A percentile compares a stretch with the other conserved stretches of the same genome.
phyloP scores from a whole-genome alignment of 768 basidiomycete species.

The Tulasnella sp. region DNA sequence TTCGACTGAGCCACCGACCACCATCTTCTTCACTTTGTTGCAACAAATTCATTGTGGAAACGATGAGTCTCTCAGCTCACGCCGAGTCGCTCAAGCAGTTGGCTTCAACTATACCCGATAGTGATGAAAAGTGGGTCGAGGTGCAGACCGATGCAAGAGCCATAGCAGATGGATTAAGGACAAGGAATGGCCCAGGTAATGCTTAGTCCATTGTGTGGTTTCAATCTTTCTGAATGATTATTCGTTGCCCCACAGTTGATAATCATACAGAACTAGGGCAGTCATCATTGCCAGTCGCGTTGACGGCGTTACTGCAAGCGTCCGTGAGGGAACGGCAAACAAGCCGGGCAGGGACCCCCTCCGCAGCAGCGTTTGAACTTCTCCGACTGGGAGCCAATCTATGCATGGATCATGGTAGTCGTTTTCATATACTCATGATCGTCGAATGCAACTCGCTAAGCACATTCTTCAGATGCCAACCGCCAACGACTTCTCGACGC shows the following conservation, averaged over 20 bases:
- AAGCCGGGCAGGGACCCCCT: conserved; percentile 21
- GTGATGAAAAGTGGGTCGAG: conserved; percentile 33
- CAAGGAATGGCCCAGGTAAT: conserved; percentile 41
- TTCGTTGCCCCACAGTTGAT: background rate
- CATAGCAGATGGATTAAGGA: conserved; percentile 50
- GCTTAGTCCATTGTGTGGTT: conserved; percentile 1
- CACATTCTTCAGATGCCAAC: conserved; percentile 49
- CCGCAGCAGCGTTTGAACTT: conserved; percentile 46
- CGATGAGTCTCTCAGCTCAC: too few species aligned
- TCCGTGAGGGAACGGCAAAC: conserved; percentile 38
- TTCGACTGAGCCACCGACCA: too few species aligned
- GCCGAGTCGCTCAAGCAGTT: too few species aligned
- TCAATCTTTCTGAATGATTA: conserved; percentile 16
- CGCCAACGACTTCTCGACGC: conserved; percentile 56
- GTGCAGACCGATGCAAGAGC: conserved; percentile 40
- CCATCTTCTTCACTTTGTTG: too few species aligned
- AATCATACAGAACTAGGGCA: conserved; percentile 36
- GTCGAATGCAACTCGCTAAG: background rate
- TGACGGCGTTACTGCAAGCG: conserved; percentile 46
- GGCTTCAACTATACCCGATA: background rate
- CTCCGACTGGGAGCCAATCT: conserved; percentile 71
- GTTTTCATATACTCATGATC: background rate
- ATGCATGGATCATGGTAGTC: conserved; percentile 68
- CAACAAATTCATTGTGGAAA: too few species aligned
- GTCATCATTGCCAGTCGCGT: conserved; percentile 48